A percentile compares a stretch with the other conserved stretches of the same genome.
These are phyloP conservation scores for Geosmithia putterillii DNA, from an alignment of 2,329 filamentous ascomycete species.

Conservation along the genomic window DNA sequence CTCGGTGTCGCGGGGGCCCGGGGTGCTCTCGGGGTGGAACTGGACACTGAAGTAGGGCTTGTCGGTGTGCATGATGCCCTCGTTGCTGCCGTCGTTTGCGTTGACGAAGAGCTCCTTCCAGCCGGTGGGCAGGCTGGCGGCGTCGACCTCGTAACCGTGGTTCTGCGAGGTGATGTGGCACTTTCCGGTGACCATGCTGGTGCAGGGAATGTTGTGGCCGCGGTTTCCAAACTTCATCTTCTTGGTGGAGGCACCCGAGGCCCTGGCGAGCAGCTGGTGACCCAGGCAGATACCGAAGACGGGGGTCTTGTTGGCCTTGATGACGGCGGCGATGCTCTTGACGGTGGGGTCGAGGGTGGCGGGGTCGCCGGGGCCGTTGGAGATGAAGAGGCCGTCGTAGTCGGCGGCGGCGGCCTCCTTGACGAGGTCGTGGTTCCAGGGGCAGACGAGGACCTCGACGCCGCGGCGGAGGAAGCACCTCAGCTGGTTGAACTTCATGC, in stretches of 20 bases:
- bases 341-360: conserved; percentile 72
- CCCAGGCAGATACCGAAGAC: conserved; percentile 96
- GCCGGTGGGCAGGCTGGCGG: conserved; percentile 57
- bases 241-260: conserved; percentile 69
- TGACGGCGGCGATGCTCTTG: conserved; percentile 62
- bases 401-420: conserved; percentile 56
- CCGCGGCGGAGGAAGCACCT: conserved; percentile 84
- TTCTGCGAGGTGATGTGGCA: conserved; percentile 99
- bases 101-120: conserved; percentile 97
- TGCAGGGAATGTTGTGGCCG: conserved; percentile 97
- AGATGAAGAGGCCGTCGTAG: conserved; percentile 95
- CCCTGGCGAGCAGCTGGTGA: conserved; percentile 83
- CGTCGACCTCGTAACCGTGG: conserved; percentile 89
- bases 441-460: conserved; percentile 86
- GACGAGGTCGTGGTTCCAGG: conserved; percentile 91
- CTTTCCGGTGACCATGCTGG: conserved; percentile 85
- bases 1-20: conserved; percentile 89
- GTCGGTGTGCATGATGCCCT: conserved; percentile 80
- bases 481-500: conserved; percentile 97
- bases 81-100: conserved; percentile 95
- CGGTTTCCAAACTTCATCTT: conserved; percentile 99
- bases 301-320: conserved; percentile 70
- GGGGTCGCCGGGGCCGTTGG: conserved; percentile 94
- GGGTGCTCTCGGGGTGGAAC: conserved; percentile 95
- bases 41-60: conserved; percentile 98